Evolutionary conservation across 352 stramenopile species (phyloP), one percentile per base, ranked within the genome.

Genomic region (Lagenidium giganteum): DNA sequence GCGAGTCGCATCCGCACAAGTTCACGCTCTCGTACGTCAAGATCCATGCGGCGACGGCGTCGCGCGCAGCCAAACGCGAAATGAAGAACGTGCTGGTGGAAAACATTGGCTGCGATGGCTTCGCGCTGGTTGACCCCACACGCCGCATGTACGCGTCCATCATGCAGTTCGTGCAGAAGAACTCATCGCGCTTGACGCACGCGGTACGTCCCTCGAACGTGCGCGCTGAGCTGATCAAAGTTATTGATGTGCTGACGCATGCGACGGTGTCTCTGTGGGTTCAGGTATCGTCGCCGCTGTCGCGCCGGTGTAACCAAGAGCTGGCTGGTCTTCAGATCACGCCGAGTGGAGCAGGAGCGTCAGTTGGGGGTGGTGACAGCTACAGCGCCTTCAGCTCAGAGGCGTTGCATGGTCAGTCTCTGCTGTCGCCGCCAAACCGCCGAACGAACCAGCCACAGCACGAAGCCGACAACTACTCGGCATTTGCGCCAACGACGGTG

Each of bases 11-110:
- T 9, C 79, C 79, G 26, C 68, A 67, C 11, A 82, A 83, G 32
- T 87, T 92, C 50, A 85, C 68, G 23, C 58, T 92, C 17, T 78
- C 77, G 39, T 92, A 92, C 54, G 40, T 89, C 4, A 92, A 89
- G 50, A 51, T 89, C 27, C 71, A 87, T 47, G 30, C 61, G 5
- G 12, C 27, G 1, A 59, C 40, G 3, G 21, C 47, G 0, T 44
- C 61, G 17, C 50, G 54, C 24, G 27, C 23, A 3, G 71, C 73
- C 0, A 41, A 54, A 8, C 63, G 70, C 16, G 79, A 87, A 56
- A 55, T 83, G 18, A 82, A 83, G 23, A 91, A 91, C 43, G 81
- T 79, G 20, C 57, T 91, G 8, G 69, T 91, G 23, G 66, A 69
- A 27, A 86, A 88, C 46, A 40, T 73, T 13, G 75, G 75, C 4